Base-by-base conservation (phyloP, 2,329 filamentous ascomycete genomes). In the Helicocarpus griseus region DNA sequence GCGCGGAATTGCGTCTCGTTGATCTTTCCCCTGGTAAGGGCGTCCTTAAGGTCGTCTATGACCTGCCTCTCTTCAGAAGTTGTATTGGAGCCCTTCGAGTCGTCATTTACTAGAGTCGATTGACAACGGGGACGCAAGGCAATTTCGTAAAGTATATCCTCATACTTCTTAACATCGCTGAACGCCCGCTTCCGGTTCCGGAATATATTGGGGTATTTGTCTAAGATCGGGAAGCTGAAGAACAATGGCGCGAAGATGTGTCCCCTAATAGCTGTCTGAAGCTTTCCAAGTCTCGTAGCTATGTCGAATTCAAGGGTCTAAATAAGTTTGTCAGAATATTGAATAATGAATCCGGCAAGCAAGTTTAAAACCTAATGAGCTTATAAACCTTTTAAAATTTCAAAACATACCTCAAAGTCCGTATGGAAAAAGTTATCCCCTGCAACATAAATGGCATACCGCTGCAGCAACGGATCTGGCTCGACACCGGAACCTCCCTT, bases 1-100 rank as follows among this genome's bases (percentile, higher is more conserved):
- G 71, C 66, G 14, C 67, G 63, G 53, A 71, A 66, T 48, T 72
- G 68, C 49, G 65, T 63, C 50, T 71, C 65, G 5, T 56, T 65
- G 33, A 64, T 60, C 14, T 51, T 49, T 3, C 64, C 63, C 22
- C 60, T 52, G 24, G 54, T 54, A 28, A 58, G 53, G 2, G 61
- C 62, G 14, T 33, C 48, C 49, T 56, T 56, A 2, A 61, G 61
- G 33, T 54, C 55, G 52, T 63, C 53, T 9, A 54, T 60, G 29
- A 63, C 56, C 46, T 47, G 45, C 31, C 29, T 14, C 13, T 47
- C 45, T n/a, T 28, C 5, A 11, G 11, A 21, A 36, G 14, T 9
- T n/a, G n/a, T n/a, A n/a, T n/a, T n/a, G n/a, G n/a, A n/a, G n/a
- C n/a, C n/a, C 6, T 26, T 36, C n/a, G 31, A 36, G 29, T 58